Conservation (phyloP, 2,329 filamentous ascomycete genomes). For the Arthrocladium fulminans region DNA sequence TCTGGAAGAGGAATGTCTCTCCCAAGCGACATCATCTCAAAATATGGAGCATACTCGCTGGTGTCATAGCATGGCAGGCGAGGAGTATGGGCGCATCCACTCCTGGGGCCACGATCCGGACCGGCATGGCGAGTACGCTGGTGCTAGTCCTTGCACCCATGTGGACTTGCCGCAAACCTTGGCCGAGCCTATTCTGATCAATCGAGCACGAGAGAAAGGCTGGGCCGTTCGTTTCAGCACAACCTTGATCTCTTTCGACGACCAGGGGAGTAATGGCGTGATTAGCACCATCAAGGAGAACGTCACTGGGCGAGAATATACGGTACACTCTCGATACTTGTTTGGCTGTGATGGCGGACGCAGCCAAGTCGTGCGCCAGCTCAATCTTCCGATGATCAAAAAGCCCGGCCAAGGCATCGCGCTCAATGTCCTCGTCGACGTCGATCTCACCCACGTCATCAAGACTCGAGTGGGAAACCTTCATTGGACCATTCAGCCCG, state of each 20-base stretch:
- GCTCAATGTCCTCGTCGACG: slow-evolving; percentile 42
- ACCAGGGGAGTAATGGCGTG: slow-evolving; percentile 26
- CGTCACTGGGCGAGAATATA: slow-evolving; percentile 26
- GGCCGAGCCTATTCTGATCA: slow-evolving; percentile 36
- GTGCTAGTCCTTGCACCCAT: slow-evolving; percentile 34
- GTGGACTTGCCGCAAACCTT: slow-evolving; percentile 38
- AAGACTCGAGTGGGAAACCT: slow-evolving; percentile 48
- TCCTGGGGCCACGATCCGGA: slow-evolving; percentile 37
- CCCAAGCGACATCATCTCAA: slow-evolving; percentile 27
- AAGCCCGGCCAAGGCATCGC: slow-evolving; percentile 42
- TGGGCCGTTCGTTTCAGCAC: slow-evolving; percentile 36
- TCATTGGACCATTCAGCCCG: slow-evolving; percentile 52
- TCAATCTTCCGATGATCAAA: slow-evolving; percentile 39
- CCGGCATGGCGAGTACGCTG: slow-evolving; percentile 32
- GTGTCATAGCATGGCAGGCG: slow-evolving; percentile 38
- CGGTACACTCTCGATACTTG: slow-evolving; percentile 46
- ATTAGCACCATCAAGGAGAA: slow-evolving; percentile 31
- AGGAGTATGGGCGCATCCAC: slow-evolving; percentile 36
- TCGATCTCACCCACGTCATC: slow-evolving; percentile 44
- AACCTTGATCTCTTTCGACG: slow-evolving; percentile 26
- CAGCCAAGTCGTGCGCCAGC: slow-evolving; percentile 39
- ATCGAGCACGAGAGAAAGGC: slow-evolving; percentile 29
- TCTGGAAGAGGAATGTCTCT: slow-evolving; percentile 31
- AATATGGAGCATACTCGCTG: slow-evolving; percentile 36
- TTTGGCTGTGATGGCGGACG: slow-evolving; percentile 51